Evolutionary conservation across 805 yeast species (phyloP).

Genomic region (Suhomyces emberorum): DNA sequence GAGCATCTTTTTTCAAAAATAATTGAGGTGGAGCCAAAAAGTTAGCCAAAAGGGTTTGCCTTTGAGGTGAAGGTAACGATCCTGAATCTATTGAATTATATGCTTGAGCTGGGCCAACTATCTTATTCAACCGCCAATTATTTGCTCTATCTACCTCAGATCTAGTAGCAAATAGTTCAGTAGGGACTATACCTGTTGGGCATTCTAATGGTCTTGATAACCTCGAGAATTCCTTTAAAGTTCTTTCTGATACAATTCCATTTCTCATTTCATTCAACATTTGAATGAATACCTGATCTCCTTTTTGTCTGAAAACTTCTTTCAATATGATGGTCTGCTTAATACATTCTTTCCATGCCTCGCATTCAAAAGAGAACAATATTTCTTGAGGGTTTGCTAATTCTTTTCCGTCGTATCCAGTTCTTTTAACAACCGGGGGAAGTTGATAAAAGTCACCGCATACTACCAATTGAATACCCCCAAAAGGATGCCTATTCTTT

Average conservation of each 20-base stretch:
- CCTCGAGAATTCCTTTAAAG: conserved; percentile 47
- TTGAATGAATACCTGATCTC: conserved; percentile 63
- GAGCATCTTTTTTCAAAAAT: conserved; percentile 65
- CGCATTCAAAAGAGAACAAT: conserved; percentile 62
- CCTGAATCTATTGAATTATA: conserved; percentile 61
- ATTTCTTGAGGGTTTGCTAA: conserved; percentile 15
- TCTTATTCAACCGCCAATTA: conserved; percentile 39
- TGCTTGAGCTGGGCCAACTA: conserved; percentile 43
- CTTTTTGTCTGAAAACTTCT: conserved; percentile 73
- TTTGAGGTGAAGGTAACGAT: conserved; percentile 36
- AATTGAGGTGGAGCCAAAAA: conserved; percentile 61
- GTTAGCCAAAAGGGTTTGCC: conserved; percentile 47
- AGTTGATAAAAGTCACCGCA: conserved; percentile 83
- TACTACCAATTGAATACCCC: conserved; percentile 72
- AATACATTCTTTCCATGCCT: conserved; percentile 59
- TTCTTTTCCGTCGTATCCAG: conserved; percentile 26
- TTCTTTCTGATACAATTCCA: conserved; percentile 52
- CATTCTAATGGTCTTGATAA: conserved; percentile 50
- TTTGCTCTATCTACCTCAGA: conserved; percentile 70
- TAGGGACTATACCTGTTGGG: conserved; percentile 62
- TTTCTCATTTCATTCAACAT: conserved; percentile 75
- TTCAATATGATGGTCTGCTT: conserved; percentile 54
- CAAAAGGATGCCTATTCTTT: conserved; percentile 55
- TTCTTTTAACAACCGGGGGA: conserved; percentile 61
- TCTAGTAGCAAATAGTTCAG: conserved; percentile 72